A percentile compares a stretch with the other conserved stretches of the same genome.
phyloP scores from a whole-genome alignment of 345 rosid genomes.

The Eucalyptus pauciflora region DNA sequence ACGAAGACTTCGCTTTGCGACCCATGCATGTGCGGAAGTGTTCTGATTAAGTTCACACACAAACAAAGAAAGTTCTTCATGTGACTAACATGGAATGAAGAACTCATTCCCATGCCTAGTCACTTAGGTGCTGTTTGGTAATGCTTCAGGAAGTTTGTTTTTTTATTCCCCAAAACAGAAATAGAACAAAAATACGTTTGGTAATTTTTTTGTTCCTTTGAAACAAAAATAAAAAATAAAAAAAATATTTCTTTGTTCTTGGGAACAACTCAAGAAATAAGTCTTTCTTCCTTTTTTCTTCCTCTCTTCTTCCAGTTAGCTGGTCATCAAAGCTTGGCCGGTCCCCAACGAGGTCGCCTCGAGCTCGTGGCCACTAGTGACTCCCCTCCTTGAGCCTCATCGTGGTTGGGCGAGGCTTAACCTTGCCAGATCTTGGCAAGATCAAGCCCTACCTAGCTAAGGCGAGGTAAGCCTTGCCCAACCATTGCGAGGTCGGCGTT shows the following conservation, averaged over 20 bases:
- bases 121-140: too few species aligned
- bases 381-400: rapidly evolving
- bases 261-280: too few species aligned
- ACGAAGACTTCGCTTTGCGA: not conserved
- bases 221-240: too few species aligned
- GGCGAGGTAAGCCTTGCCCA: too few species aligned
- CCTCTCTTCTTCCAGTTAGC: too few species aligned
- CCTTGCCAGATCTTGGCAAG: too few species aligned
- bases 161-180: rapidly evolving
- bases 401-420: rapidly evolving
- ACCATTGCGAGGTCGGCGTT: rapidly evolving
- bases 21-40: not conserved
- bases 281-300: too few species aligned
- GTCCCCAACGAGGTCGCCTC: too few species aligned
- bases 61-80: not conserved
- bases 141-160: too few species aligned
- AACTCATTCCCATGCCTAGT: not conserved
- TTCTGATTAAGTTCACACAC: not conserved
- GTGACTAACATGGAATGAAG: not conserved
- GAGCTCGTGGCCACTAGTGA: rapidly evolving
- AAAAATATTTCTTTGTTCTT: rapidly evolving
- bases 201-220: too few species aligned
- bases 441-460: too few species aligned
- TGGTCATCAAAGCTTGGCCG: rapidly evolving
- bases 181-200: rapidly evolving